Percentiles rank a stretch among this genome's conserved stretches.
Evolutionary conservation across 805 yeast species (phyloP).

Genomic region (Saccharomyces paradoxus): DNA sequence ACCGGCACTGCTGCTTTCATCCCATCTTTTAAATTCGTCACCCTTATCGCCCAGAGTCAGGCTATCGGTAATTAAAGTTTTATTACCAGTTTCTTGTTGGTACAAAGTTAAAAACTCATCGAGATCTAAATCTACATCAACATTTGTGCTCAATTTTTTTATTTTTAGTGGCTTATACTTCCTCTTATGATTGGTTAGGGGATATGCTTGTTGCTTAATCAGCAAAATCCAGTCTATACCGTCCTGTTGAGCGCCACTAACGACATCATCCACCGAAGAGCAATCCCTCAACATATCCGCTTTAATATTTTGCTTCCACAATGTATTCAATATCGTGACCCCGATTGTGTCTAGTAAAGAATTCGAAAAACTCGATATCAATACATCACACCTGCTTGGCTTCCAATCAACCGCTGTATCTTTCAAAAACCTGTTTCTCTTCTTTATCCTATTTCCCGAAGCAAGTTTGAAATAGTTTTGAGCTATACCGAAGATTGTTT

Average conservation of each 20-base stretch:
- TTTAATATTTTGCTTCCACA: conserved; percentile 75
- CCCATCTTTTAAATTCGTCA: conserved; percentile 24
- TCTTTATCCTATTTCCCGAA: conserved; percentile 25
- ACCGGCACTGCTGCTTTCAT: conserved; percentile 25
- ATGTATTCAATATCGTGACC: conserved; percentile 47
- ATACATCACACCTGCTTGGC: conserved; percentile 67
- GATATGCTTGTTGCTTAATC: conserved; percentile 55
- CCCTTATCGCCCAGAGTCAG: conserved; percentile 13
- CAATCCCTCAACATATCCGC: conserved; percentile 57
- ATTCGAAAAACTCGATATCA: conserved; percentile 62
- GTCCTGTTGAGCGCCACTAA: conserved; percentile 53
- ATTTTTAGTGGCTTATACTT: conserved; percentile 72
- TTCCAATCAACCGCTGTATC: conserved; percentile 40
- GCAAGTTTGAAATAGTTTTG: conserved; percentile 38
- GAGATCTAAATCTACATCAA: conserved; percentile 66
- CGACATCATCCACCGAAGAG: conserved; percentile 53
- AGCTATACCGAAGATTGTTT: conserved; percentile 47
- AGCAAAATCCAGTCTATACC: conserved; percentile 72
- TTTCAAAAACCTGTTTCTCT: conserved; percentile 31
- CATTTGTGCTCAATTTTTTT: conserved; percentile 48
- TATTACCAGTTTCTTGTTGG: conserved; percentile 23
- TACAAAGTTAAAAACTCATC: conserved; percentile 53
- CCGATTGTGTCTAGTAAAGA: conserved; percentile 52
- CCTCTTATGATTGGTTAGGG: conserved; percentile 31
- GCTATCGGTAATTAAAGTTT: conserved; percentile 7